Evolutionary conservation across 2,329 filamentous ascomycete species (phyloP).

Genomic region (Aspergillus pseudotamarii): DNA sequence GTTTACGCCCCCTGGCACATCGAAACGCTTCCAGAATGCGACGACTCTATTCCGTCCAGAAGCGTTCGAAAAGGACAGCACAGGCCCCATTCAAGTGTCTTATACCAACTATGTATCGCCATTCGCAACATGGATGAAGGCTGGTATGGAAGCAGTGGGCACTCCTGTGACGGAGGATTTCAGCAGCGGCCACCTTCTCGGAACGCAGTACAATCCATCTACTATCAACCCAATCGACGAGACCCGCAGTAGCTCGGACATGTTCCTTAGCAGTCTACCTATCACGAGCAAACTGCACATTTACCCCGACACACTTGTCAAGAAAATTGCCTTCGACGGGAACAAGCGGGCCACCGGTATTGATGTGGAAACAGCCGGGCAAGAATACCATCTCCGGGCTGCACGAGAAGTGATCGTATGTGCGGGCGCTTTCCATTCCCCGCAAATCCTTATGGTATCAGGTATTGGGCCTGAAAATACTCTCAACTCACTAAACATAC

Average conservation of each 20-base stretch:
- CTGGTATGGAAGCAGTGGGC: conserved; percentile 27
- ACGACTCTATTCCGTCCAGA: conserved; percentile 19
- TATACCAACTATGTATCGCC: conserved; percentile 29
- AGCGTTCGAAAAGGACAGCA: neutral
- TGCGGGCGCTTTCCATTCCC: conserved; percentile 12
- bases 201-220: conserved; percentile 23
- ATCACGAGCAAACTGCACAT: neutral
- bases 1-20: conserved; percentile 27
- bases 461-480: conserved; percentile 19
- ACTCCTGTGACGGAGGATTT: conserved; percentile 26
- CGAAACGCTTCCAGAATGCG: conserved; percentile 22
- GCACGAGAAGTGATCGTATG: conserved; percentile 9
- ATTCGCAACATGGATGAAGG: conserved; percentile 28
- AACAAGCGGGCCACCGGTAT: neutral
- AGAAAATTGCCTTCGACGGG: neutral
- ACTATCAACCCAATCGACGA: conserved; percentile 30
- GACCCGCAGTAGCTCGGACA: conserved; percentile 13
- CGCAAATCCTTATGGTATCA: conserved; percentile 26
- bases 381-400: neutral
- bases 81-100: conserved; percentile 34
- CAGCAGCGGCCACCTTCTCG: conserved; percentile 24
- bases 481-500: conserved; percentile 3
- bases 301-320: neutral
- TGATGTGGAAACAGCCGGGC: neutral
- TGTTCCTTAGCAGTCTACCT: neutral